Conservation (phyloP, 2,329 filamentous ascomycete genomes). For the Corniculantispora saksenae region DNA sequence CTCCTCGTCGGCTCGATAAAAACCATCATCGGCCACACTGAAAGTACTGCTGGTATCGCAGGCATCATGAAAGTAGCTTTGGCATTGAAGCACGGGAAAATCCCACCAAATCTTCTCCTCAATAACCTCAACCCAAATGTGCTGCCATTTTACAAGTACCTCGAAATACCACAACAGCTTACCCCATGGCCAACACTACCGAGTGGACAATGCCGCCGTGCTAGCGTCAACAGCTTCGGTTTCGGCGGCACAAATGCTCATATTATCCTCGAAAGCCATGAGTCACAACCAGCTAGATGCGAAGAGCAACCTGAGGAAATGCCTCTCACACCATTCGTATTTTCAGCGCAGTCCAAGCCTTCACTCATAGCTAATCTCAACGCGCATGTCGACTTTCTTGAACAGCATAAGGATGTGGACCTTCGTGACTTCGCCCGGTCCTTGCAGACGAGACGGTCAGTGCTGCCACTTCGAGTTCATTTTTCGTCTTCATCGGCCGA, state of each 20-base stretch:
- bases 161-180: constrained; percentile 20
- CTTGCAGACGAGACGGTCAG: too few relatives aligned
- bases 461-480: too few relatives aligned
- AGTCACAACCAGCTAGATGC: too few relatives aligned
- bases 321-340: too few relatives aligned
- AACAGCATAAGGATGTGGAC: too few relatives aligned
- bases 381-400: too few relatives aligned
- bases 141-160: constrained; percentile 24
- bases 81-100: constrained; percentile 21
- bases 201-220: too few relatives aligned
- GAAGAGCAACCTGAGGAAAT: background rate
- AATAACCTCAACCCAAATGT: constrained; percentile 26
- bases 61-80: constrained; percentile 28
- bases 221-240: constrained; percentile 40
- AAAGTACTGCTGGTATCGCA: constrained; percentile 31
- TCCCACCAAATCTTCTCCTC: constrained; percentile 29
- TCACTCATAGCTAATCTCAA: too few relatives aligned
- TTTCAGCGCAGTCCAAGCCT: too few relatives aligned
- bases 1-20: constrained; percentile 29
- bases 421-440: too few relatives aligned
- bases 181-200: constrained; percentile 24
- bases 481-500: too few relatives aligned
- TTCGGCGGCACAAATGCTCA: constrained; percentile 47
- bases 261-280: constrained; percentile 21
- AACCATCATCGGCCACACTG: constrained; percentile 31